Evolutionary conservation across 768 basidiomycete species (phyloP), one percentile per base, ranked within the genome.

Genomic region (Termitomyces sp.): DNA sequence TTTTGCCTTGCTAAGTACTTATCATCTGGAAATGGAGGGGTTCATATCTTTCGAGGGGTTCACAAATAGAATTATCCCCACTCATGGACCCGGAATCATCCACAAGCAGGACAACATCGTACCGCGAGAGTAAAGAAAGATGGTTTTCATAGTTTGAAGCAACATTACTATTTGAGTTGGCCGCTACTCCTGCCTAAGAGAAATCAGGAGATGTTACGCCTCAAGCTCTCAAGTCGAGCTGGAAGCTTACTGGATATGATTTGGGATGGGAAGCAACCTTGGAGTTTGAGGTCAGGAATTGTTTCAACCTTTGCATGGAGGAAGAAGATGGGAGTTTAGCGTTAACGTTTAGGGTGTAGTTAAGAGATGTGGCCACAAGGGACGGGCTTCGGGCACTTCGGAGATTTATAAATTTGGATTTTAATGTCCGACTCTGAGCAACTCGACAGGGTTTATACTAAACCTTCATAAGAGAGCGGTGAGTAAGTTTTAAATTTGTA

Each of bases 71-170:
- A n/a, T n/a, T n/a, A n/a, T n/a, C n/a, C n/a, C 76, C 80, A 28
- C 38, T 32, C 84, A 85, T 85, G 5, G 82, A 82, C 6, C 69
- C 70, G 12, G 83, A 84, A 64, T 85, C 84, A 65, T 83, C 81
- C 55, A 85, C 73, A 51, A 85, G 66, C 33, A 85, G 68, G 8
- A 83, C 76, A 2, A 82, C 83, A 54, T 85, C 76, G 62, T 80
- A 85, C 36, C 69, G 56, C 32, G 66, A 63, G 5, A 81, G 66
- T 51, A 52, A 23, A 9, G 47, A 36, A 8, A 61, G 61, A 51
- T 49, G 44, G 23, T 61, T 46, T 38, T 58, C 61, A n/a, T 20
- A 20, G 20, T 20, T 23, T 14, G 23, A 33, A 14, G 16, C 26
- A 2, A 12, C 36, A 58, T 5, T 12, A 4, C 14, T 28, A 16